phyloP scores from a whole-genome alignment of 306 rosid genomes.

The Cicer pinnatifidum region DNA sequence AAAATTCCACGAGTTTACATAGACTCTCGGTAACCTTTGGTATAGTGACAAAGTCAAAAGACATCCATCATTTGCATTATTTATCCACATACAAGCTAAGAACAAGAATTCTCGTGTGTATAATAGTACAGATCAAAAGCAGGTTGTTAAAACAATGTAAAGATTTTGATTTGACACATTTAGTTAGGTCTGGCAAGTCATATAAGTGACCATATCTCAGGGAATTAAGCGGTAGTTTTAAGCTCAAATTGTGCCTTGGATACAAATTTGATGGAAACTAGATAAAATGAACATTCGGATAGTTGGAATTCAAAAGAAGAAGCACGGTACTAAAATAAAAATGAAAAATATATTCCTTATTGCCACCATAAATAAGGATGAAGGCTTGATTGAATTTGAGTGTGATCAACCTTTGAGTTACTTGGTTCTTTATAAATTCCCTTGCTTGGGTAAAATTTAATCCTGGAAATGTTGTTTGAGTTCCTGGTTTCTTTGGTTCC shows the following conservation, averaged over 20 bases:
- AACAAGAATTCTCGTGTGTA: background rate
- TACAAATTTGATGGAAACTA: slow-evolving; percentile 6
- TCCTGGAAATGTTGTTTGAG: slow-evolving; percentile 35
- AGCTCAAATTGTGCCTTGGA: background rate
- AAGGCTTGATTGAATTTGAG: slow-evolving; percentile 38
- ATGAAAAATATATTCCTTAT: slow-evolving; percentile 39
- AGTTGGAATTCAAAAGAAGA: slow-evolving; percentile 34
- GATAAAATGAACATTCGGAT: background rate
- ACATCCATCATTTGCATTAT: slow-evolving; percentile 1
- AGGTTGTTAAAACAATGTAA: slow-evolving; percentile 12
- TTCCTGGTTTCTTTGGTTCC: slow-evolving; percentile 40
- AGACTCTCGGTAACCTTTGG: background rate
- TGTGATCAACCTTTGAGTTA: slow-evolving; percentile 42
- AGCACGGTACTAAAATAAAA: slow-evolving; percentile 42
- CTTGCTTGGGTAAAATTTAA: slow-evolving; percentile 1
- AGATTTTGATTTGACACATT: background rate
- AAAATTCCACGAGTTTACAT: background rate
- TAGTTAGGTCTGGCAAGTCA: slow-evolving; percentile 1
- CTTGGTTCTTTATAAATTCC: slow-evolving; percentile 47
- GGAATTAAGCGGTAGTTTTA: background rate
- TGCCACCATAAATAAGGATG: slow-evolving; percentile 41
- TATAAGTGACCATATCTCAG: background rate
- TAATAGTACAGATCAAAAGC: background rate
- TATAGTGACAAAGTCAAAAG: slow-evolving; percentile 9
- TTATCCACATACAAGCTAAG: slow-evolving; percentile 3